A percentile compares a stretch with the other conserved stretches of the same genome.
These are phyloP conservation scores for Pichia sp. DNA, from an alignment of 1,139 yeast genomes.

Conservation along the genomic window DNA sequence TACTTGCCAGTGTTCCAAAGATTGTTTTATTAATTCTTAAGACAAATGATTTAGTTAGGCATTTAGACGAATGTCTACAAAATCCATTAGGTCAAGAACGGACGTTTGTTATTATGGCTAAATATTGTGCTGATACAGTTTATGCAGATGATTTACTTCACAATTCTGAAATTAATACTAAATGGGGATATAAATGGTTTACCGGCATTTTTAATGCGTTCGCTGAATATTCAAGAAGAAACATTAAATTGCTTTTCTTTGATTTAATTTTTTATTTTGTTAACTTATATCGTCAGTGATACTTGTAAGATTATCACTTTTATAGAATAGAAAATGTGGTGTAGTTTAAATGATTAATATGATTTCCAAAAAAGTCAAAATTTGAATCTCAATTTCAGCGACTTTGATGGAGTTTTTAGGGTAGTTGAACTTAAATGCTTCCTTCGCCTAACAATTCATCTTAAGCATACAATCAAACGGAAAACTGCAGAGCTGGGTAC, in stretches of 20 bases:
- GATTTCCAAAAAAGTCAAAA: not conserved
- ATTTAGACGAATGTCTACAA: slow-evolving; percentile 74
- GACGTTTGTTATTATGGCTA: slow-evolving; percentile 82
- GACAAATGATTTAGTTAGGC: slow-evolving; percentile 89
- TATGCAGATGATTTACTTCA: slow-evolving; percentile 55
- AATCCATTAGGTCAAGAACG: slow-evolving; percentile 85
- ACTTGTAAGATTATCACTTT: not conserved
- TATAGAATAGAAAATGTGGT: not conserved
- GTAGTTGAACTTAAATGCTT: not conserved
- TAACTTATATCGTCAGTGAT: not conserved
- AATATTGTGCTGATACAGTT: slow-evolving; percentile 78
- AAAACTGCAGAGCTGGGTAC: not conserved
- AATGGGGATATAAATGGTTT: slow-evolving; percentile 38
- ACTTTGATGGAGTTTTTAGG: too few relatives aligned
- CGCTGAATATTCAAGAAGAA: slow-evolving; percentile 45
- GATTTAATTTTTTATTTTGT: slow-evolving; percentile 38
- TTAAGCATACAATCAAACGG: not conserved
- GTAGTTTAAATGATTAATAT: not conserved
- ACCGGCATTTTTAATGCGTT: slow-evolving; percentile 34
- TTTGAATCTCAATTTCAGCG: not conserved
- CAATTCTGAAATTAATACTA: slow-evolving; percentile 30
- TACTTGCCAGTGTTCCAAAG: slow-evolving; percentile 76
- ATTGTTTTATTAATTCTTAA: slow-evolving; percentile 80
- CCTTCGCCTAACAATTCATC: not conserved
- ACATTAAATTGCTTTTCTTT: slow-evolving; percentile 48